Percentiles rank a stretch among this genome's conserved stretches.
Evolutionary conservation across 1,284 basidiomycete genomes (phyloP).

Genomic region (Cystobasidium sp.): DNA sequence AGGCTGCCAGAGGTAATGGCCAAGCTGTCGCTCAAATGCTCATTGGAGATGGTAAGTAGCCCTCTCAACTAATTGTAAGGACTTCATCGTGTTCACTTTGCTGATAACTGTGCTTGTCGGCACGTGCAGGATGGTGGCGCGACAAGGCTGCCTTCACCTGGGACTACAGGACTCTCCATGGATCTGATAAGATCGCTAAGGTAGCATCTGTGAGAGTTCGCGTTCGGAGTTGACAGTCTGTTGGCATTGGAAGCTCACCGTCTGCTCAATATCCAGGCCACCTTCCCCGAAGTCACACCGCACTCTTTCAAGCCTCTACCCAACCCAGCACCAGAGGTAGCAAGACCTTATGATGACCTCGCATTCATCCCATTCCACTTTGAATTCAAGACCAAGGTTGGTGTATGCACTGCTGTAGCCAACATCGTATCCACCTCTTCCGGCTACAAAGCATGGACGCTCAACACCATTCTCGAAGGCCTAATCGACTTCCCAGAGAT

Average conservation of each 20-base stretch:
- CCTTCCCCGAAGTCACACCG: conserved; percentile 2
- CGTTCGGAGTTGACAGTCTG: too few relatives aligned
- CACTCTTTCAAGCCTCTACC: conserved; percentile 14
- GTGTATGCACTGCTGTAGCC: conserved; percentile 62
- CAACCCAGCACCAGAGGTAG: conserved; percentile 6
- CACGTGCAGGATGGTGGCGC: conserved; percentile 18
- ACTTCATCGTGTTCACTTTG: neutral
- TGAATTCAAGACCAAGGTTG: conserved; percentile 65
- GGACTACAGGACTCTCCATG: conserved; percentile 1
- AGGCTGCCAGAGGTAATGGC: conserved; percentile 7
- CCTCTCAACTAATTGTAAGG: neutral
- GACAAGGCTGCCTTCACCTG: conserved; percentile 22
- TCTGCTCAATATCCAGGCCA: neutral
- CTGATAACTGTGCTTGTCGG: neutral
- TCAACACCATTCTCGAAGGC: conserved; percentile 24
- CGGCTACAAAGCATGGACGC: conserved; percentile 23
- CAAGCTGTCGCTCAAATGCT: neutral
- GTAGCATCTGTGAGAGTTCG: neutral
- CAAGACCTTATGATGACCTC: conserved; percentile 58
- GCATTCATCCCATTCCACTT: conserved; percentile 67
- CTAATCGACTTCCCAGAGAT: conserved; percentile 4
- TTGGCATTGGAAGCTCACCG: too few relatives aligned
- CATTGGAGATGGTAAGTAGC: conserved; percentile 11
- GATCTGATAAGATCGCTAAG: conserved; percentile 1
- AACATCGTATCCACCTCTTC: neutral